phyloP scores from a whole-genome alignment of 148 eudicot species.

The Camellia sinensis region DNA sequence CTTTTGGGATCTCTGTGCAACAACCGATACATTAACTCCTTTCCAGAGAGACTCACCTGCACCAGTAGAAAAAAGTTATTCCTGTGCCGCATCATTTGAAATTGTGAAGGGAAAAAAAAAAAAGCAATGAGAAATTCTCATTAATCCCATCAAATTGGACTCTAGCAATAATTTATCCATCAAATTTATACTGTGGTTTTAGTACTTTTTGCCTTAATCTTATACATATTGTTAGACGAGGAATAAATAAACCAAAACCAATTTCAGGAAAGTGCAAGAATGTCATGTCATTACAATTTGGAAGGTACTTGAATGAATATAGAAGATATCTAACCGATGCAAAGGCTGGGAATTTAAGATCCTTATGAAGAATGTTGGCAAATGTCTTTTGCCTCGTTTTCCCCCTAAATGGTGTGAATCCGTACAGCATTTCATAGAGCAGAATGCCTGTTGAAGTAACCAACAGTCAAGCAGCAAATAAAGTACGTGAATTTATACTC shows the following conservation, averaged over 20 bases:
- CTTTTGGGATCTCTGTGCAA: conserved; percentile 79
- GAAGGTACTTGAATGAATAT: not conserved
- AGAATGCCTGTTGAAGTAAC: conserved; percentile 62
- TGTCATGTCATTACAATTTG: not conserved
- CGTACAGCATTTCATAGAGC: conserved; percentile 87
- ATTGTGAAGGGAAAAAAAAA: not conserved
- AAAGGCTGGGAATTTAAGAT: conserved; percentile 71
- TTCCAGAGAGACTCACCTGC: conserved; percentile 79
- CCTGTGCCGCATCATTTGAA: not conserved
- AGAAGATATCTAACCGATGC: conserved; percentile 45
- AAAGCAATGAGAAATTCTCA: too few relatives aligned
- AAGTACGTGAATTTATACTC: not conserved
- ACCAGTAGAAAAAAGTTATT: conserved; percentile 9
- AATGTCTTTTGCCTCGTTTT: conserved; percentile 98
- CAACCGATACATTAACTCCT: conserved; percentile 78
- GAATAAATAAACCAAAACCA: not conserved
- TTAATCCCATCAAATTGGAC: too few relatives aligned
- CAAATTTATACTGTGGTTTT: not conserved
- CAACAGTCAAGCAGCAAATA: not conserved
- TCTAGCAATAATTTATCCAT: too few relatives aligned
- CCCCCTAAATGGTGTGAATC: conserved; percentile 96
- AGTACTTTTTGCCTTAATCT: not conserved
- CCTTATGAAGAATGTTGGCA: conserved; percentile 78
- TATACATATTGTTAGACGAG: not conserved
- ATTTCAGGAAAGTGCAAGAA: not conserved